Base-by-base conservation (phyloP, 2,329 filamentous ascomycete species). In the Aspergillus quadricinctus region DNA sequence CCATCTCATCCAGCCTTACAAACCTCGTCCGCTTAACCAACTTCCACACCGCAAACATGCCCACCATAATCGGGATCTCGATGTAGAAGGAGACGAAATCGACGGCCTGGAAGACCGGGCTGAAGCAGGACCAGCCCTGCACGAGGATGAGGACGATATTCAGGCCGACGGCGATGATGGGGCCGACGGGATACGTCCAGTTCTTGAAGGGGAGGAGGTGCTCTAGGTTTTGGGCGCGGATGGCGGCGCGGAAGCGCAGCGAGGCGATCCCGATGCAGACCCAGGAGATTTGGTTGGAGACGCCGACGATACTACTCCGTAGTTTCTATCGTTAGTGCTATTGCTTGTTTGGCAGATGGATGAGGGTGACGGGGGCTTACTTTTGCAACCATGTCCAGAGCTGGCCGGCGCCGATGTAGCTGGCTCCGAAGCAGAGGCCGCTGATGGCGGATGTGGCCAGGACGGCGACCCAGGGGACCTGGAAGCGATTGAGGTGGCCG, bases 381-480 rank as follows among this genome's bases (percentile, higher is more conserved):
- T 87, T 87, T 66, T 88, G 85, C 19, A 88, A 71, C 85, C 85
- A 88, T 1, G 78, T 81, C 85, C 85, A 88, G 4, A 88, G 71
- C 61, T 87, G 78, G 0, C 85, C 85, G 0, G 85, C 84, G 0
- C 84, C 83, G 53, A 88, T 86, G 59, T 85, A 87, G 64, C 81
- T 85, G 0, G 84, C 83, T 2, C 83, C 85, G 54, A 88, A 88
- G 63, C 84, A 87, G 0, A 87, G 75, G 0, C 82, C 82, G 21
- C 80, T 78, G 31, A 83, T 77, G 0, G 80, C 62, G 1, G 80
- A 79, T 0, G 83, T 86, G 0, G 74, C 75, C 0, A 87, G 74
- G 0, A 83, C 81, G 0, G 81, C 79, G 10, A 82, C 68, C 77
- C 80, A 83, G 1, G 81, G 81, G 0, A 83, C 76, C 35, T 77